Base-by-base conservation (phyloP, 2,329 filamentous ascomycete genomes). In the Aureobasidium uvarum region DNA sequence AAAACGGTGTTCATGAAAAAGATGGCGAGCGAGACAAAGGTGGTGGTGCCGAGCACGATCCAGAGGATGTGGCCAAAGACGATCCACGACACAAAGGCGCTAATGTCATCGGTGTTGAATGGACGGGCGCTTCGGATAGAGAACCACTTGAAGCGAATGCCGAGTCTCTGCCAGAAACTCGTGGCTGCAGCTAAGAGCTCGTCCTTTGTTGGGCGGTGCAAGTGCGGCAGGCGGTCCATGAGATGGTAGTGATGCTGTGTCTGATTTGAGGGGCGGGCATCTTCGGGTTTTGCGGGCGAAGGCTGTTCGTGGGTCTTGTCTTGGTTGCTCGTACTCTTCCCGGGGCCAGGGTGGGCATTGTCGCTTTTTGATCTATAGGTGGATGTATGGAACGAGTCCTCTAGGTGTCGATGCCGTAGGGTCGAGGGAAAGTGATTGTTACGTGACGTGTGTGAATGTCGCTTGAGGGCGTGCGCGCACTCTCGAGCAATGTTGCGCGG, bases 31-130 rank as follows among this genome's bases (percentile, higher is more conserved):
- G 94, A 97, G 77, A 98, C 92, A 77, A 99, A 99, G 0, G 95
- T 98, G 0, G 95, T 99, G 0, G 95, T 99, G 63, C 95, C 95
- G 36, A 98, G 84, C n/a, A 98, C 84, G 71, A 99, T 86, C 95
- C 95, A 99, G 13, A 96, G 85, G 10, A 99, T 82, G 77, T 99
- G 95, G 0, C 94, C 95, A 63, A 97, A 83, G 68, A 98, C 84
- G 68, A 99, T 89, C 94, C 94, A 98, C 2, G 95, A 98, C 62
- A 92, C 86, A 68, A 99, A 94, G 4, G 95, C 95, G 52, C 92
- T 91, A 82, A 96, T 97, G 79, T 99, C 95, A 76, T 99, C 95
- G 25, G 89, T 85, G 76, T 96, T 99, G 86, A 95, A 99, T 0
- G 95, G 95, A 43, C 95, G 85, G 76, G 90, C 91, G 75, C 93